Evolutionary conservation across 805 yeast genomes (phyloP).

Genomic region (Pichia cabralensis): DNA sequence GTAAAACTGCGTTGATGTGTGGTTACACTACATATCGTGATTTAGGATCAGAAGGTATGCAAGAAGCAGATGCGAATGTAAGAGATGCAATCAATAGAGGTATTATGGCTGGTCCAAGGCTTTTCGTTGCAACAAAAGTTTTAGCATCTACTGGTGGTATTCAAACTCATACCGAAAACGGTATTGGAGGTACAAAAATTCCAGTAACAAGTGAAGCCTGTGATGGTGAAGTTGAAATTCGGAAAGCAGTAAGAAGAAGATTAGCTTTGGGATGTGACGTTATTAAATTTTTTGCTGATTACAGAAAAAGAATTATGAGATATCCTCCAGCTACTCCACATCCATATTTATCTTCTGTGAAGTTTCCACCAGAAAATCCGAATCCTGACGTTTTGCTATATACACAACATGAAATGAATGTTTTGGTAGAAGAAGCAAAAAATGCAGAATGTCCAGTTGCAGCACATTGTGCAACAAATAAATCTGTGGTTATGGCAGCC

Average conservation of each 20-base stretch:
- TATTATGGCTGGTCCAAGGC: conserved; percentile 18
- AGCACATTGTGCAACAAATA: conserved; percentile 22
- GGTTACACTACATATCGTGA: conserved; percentile 25
- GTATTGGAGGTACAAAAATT: conserved; percentile 16
- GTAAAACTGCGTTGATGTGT: conserved; percentile 16
- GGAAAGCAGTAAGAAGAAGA: conserved; percentile 20
- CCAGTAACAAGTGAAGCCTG: conserved; percentile 20
- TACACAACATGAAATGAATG: conserved; percentile 22
- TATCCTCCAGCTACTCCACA: conserved; percentile 21
- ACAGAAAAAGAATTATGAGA: conserved; percentile 20
- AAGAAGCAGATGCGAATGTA: conserved; percentile 21
- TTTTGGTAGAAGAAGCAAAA: conserved; percentile 17
- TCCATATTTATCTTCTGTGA: conserved; percentile 20
- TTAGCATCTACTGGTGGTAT: conserved; percentile 17
- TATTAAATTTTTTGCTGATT: conserved; percentile 22
- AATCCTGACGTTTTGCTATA: conserved; percentile 21
- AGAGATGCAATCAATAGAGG: conserved; percentile 22
- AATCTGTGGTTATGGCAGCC: conserved; percentile 20
- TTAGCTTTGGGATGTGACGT: conserved; percentile 22
- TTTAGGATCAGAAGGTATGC: conserved; percentile 22
- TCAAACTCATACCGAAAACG: conserved; percentile 18
- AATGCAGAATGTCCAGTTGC: conserved; percentile 21
- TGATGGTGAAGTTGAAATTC: conserved; percentile 20
- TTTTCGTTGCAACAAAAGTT: conserved; percentile 21
- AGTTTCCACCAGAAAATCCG: conserved; percentile 19